Conservation (phyloP, 176 grass and related monocot species). For the Aegilops tauschii region DNA sequence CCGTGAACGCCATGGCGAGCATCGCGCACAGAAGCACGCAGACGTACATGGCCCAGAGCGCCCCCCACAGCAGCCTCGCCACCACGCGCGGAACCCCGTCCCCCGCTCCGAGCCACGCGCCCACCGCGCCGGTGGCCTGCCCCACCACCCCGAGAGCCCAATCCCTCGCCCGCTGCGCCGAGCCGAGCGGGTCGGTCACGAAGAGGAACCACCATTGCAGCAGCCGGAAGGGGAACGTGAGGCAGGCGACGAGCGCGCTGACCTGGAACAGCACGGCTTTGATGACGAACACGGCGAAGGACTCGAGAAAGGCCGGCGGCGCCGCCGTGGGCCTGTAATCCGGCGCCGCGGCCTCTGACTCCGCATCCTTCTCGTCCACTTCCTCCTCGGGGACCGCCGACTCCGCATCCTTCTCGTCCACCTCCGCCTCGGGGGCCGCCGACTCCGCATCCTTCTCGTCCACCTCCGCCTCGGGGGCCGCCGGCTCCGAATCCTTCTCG, state of each 20-base stretch:
- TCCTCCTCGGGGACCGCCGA: neutral
- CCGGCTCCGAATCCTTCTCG: neutral
- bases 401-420: neutral
- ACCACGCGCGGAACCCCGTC: conserved; percentile 37
- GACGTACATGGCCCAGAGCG: conserved; percentile 76
- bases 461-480: neutral
- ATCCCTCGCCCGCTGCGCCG: conserved; percentile 25
- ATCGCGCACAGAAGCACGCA: conserved; percentile 54
- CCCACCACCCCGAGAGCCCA: conserved; percentile 35
- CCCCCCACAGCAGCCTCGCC: conserved; percentile 55
- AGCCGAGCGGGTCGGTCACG: conserved; percentile 53
- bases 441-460: neutral
- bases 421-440: neutral
- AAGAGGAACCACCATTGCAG: conserved; percentile 57
- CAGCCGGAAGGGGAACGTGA: conserved; percentile 66
- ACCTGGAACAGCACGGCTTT: conserved; percentile 70
- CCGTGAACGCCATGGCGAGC: conserved; percentile 64
- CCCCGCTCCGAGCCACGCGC: conserved; percentile 26
- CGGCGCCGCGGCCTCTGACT: neutral
- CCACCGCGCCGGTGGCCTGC: conserved; percentile 26
- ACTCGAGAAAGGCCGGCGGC: conserved; percentile 35
- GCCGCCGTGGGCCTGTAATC: neutral
- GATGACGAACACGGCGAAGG: conserved; percentile 46
- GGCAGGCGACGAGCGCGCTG: conserved; percentile 41
- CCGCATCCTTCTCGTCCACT: too few relatives aligned